Base-by-base conservation (phyloP, 2,329 filamentous ascomycete species). In the Ambrosiella cleistominuta region DNA sequence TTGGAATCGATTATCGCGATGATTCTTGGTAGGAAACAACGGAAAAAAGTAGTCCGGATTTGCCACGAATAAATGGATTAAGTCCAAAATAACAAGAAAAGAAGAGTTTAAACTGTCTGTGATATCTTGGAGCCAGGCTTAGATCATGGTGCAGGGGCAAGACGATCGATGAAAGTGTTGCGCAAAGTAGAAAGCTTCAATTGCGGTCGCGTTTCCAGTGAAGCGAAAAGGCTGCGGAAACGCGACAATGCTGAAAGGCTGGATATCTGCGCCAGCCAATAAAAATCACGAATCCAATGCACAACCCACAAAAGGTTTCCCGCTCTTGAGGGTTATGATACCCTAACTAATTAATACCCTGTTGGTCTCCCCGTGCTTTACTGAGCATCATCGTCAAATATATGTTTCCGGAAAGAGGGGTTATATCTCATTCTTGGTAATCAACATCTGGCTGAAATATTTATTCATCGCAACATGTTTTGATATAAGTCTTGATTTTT, bases 171-270 rank as follows among this genome's bases (percentile, higher is more conserved):
- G 11, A 7, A 8, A 6, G 19, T 36, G n/a, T 36, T 15, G 15
- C 19, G 47, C 47, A 35, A 51, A 27, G 44, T 11, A 17, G 35
- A 36, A 35, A 35, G 15, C 47, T 51, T 51, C 57, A 54, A 38
- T 57, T 35, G 7, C 44, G 19, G 42, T 58, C 57, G 57, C 57
- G 57, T 57, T 54, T 36, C 54, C 52, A 51, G 17, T 1, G 47
- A 52, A 60, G 44, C 19, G 19, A 60, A 60, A 60, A 54, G 58
- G 53, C 55, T 45, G 54, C 45, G 13, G 9, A 38, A 60, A 60
- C 58, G 58, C 58, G 58, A 60, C 58, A 57, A 57, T 27, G 50
- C 19, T 54, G 58, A 57, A 57, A 60, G 58, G 58, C 58, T 60
- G 58, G 44, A 54, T 47, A 11, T 53, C 54, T 60, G 58, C 58